Conservation (phyloP, 2,329 filamentous ascomycete species). For the Colletotrichum lupini region DNA sequence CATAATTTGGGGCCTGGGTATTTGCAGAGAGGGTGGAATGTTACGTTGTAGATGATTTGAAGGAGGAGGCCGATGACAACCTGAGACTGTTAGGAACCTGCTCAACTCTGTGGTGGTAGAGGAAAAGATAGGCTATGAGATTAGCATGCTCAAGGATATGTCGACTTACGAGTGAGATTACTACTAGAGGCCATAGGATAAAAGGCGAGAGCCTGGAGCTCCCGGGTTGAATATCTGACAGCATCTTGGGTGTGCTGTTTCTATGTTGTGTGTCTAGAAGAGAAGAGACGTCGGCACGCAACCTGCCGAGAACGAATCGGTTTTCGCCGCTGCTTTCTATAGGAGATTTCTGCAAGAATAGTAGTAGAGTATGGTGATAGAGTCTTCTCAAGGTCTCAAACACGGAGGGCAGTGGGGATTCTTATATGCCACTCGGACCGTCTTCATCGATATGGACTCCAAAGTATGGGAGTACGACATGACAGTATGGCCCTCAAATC, state of each 20-base stretch:
- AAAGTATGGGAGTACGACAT: background rate
- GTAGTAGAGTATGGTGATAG: background rate
- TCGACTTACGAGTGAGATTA: constrained; percentile 1
- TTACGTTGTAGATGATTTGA: constrained; percentile 40
- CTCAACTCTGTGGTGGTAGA: too few relatives aligned
- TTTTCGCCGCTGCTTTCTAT: background rate
- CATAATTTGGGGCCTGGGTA: constrained; percentile 45
- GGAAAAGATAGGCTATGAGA: background rate
- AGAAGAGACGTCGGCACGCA: too few relatives aligned
- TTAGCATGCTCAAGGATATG: background rate
- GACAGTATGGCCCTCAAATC: background rate
- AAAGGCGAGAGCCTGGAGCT: constrained; percentile 8
- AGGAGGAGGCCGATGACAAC: constrained; percentile 17
- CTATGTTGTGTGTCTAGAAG: background rate
- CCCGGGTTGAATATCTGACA: background rate
- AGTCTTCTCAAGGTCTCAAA: background rate
- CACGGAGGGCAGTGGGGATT: background rate
- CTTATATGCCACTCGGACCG: background rate
- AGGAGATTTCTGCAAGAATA: background rate
- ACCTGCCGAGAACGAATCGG: background rate
- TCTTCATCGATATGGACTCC: background rate
- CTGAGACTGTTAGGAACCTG: background rate
- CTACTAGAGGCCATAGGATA: constrained; percentile 15
- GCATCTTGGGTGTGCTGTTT: background rate
- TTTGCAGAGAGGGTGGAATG: constrained; percentile 44